Percentiles rank a stretch among this genome's conserved stretches.
Evolutionary conservation across 1,284 basidiomycete genomes (phyloP).

Genomic region (Bondarzewia mesenterica): DNA sequence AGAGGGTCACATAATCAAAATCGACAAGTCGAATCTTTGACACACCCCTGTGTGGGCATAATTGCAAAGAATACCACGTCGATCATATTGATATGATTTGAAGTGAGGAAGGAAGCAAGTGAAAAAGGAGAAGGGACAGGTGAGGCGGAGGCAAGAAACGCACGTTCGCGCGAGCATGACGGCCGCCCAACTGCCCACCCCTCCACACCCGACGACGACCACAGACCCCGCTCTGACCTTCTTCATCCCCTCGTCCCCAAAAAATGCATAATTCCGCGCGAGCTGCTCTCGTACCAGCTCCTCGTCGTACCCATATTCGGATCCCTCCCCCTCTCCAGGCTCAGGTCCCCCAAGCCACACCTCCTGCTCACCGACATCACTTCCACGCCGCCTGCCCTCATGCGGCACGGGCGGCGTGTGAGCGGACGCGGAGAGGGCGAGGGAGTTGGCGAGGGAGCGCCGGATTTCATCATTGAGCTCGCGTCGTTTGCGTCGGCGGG

Average conservation of each 20-base stretch:
- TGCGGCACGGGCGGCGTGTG: slow-evolving; percentile 6
- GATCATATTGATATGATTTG: neutral
- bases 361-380: neutral
- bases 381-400: neutral
- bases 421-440: neutral
- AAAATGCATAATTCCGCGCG: slow-evolving; percentile 91
- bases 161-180: slow-evolving; percentile 88
- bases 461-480: slow-evolving; percentile 50
- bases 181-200: slow-evolving; percentile 93
- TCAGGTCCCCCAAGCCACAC: neutral
- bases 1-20: slow-evolving; percentile 92
- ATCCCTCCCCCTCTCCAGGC: neutral
- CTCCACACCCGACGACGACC: slow-evolving; percentile 90
- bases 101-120: neutral
- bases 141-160: slow-evolving; percentile 23
- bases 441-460: slow-evolving; percentile 31
- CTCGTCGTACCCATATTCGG: slow-evolving; percentile 52
- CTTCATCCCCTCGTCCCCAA: slow-evolving; percentile 86
- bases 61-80: neutral
- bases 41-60: slow-evolving; percentile 44
- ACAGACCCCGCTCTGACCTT: slow-evolving; percentile 74
- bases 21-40: slow-evolving; percentile 71
- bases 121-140: neutral
- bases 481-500: slow-evolving; percentile 38
- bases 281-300: slow-evolving; percentile 79